A percentile compares a stretch with the other conserved stretches of the same genome.
Evolutionary conservation across 2,329 filamentous ascomycete genomes (phyloP).

Genomic region (Chaetomiaceae sp.): DNA sequence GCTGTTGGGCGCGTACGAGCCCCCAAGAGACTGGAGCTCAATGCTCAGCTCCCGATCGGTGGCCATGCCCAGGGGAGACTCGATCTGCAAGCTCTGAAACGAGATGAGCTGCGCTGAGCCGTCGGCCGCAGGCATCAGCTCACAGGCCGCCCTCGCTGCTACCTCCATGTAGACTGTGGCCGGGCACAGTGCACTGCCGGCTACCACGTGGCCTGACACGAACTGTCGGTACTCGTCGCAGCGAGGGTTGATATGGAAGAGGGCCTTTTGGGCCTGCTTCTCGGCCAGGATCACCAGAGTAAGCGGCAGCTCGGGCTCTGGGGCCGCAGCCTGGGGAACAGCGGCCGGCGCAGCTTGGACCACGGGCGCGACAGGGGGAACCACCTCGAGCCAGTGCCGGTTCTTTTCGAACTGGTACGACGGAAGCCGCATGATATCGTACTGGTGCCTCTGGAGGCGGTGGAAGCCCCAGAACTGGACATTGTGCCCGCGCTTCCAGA

Average conservation of each 20-base stretch:
- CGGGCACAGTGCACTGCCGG: neutral
- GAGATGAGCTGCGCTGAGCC: too few relatives aligned
- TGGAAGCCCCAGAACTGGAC: constrained; percentile 38
- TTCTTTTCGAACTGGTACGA: neutral
- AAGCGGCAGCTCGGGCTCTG: too few relatives aligned
- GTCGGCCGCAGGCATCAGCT: neutral
- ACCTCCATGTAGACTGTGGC: neutral
- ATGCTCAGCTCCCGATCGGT: too few relatives aligned
- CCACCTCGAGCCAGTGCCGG: neutral
- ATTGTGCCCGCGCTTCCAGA: constrained; percentile 39
- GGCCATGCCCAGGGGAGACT: too few relatives aligned
- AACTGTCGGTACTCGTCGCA: neutral
- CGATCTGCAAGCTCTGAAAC: too few relatives aligned
- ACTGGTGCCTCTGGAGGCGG: constrained; percentile 24
- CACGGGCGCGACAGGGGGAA: too few relatives aligned
- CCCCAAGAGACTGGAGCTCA: too few relatives aligned
- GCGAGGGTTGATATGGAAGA: neutral
- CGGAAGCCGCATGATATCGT: constrained; percentile 30
- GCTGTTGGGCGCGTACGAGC: too few relatives aligned
- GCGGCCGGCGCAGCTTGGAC: too few relatives aligned
- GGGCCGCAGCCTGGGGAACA: too few relatives aligned
- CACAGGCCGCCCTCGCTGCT: neutral
- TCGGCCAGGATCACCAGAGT: too few relatives aligned
- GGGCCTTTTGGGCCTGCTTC: neutral
- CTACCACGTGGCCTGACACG: neutral